These are phyloP conservation scores for Emmonsiellopsis sp. DNA, from an alignment of 2,329 filamentous ascomycete genomes.

Conservation along the genomic window DNA sequence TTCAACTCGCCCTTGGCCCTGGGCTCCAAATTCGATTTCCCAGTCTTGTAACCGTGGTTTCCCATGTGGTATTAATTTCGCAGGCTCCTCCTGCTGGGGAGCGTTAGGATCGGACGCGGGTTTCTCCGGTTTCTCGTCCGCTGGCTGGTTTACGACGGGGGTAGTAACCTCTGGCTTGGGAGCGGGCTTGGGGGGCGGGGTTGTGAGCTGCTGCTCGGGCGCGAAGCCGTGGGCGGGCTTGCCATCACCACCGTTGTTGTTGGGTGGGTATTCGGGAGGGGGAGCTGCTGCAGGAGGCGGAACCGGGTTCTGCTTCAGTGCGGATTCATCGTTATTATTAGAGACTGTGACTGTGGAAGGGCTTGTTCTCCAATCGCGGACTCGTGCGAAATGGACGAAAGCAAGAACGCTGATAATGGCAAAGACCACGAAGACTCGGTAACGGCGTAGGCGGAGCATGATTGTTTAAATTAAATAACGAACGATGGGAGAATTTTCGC, in stretches of 20 bases:
- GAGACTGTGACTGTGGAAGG: constrained; percentile 4
- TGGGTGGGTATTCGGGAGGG: background rate
- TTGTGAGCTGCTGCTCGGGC: background rate
- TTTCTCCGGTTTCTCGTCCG: background rate
- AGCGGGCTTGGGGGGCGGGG: no score
- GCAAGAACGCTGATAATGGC: constrained; percentile 34
- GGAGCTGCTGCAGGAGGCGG: constrained; percentile 1
- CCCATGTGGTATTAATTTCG: background rate
- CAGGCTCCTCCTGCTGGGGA: background rate
- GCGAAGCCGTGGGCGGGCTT: constrained; percentile 2
- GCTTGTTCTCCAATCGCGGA: constrained; percentile 27
- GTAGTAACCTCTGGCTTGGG: no score
- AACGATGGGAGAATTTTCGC: background rate
- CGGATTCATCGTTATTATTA: background rate
- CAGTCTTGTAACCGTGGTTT: background rate
- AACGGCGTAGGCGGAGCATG: constrained; percentile 43
- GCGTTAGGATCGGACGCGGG: background rate
- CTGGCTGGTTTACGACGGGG: background rate
- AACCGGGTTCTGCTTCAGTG: background rate
- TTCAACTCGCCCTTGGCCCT: constrained; percentile 27
- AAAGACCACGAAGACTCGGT: constrained; percentile 38
- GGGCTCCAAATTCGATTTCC: constrained; percentile 20
- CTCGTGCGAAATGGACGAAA: constrained; percentile 44
- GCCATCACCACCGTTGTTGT: background rate
- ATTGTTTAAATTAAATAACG: constrained; percentile 7